Conservation (phyloP, 2,329 filamentous ascomycete species). For the Sphaerulina populicola region DNA sequence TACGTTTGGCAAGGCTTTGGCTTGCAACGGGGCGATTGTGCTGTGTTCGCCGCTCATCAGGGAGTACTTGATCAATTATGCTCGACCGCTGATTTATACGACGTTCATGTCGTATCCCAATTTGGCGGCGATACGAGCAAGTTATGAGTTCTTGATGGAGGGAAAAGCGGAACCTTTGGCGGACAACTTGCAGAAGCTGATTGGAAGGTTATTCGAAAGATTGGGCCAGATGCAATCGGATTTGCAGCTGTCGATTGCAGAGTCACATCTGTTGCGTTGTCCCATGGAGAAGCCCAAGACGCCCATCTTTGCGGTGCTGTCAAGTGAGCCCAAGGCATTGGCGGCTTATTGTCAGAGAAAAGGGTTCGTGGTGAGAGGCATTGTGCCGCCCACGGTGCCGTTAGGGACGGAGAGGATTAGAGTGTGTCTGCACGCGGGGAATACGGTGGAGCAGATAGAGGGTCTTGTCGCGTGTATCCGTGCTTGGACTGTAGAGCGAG, state of each 20-base stretch:
- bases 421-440: conserved; percentile 60
- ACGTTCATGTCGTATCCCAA: conserved; percentile 58
- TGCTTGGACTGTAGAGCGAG: conserved; percentile 39
- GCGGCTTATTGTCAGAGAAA: conserved; percentile 52
- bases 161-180: conserved; percentile 43
- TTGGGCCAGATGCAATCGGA: conserved; percentile 36
- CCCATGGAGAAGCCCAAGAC: conserved; percentile 42
- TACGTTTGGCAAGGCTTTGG: conserved; percentile 61
- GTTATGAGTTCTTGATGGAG: conserved; percentile 49
- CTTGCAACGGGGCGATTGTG: conserved; percentile 58
- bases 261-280: conserved; percentile 25
- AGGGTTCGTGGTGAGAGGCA: conserved; percentile 55
- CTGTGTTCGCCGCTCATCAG: conserved; percentile 52
- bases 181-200: conserved; percentile 42
- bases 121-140: conserved; percentile 50
- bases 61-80: conserved; percentile 65
- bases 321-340: conserved; percentile 49
- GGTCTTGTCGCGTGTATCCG: conserved; percentile 44
- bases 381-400: conserved; percentile 62
- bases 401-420: conserved; percentile 55
- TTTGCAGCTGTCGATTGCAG: conserved; percentile 25
- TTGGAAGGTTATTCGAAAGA: conserved; percentile 39
- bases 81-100: conserved; percentile 66
- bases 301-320: conserved; percentile 58
- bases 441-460: conserved; percentile 51